These are phyloP conservation scores for Populus deltoides DNA, from an alignment of 345 rosid species.

Conservation along the genomic window DNA sequence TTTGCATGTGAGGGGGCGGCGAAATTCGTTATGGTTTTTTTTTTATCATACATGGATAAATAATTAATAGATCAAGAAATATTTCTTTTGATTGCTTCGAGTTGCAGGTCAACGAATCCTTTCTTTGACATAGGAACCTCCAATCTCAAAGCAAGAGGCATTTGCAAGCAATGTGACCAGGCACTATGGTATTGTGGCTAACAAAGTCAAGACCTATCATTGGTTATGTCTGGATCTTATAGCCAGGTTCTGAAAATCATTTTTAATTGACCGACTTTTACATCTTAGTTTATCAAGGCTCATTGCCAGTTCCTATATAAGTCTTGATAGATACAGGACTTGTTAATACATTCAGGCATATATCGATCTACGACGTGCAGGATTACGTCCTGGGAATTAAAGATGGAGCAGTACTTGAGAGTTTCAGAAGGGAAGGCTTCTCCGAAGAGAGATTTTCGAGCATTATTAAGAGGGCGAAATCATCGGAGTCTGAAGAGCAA, in stretches of 20 bases:
- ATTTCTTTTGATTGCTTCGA: not conserved
- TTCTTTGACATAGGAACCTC: not conserved
- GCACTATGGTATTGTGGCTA: not conserved
- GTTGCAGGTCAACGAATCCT: not conserved
- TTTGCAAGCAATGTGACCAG: not conserved
- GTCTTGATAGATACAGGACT: not conserved
- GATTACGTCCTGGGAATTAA: not conserved
- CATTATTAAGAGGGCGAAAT: conserved; percentile 6
- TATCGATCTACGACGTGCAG: not conserved
- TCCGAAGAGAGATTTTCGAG: conserved; percentile 27
- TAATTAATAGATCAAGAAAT: not conserved
- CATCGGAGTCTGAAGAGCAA: conserved; percentile 26
- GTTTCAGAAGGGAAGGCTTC: conserved; percentile 28
- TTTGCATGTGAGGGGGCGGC: conserved; percentile 32
- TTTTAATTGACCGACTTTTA: too few relatives aligned
- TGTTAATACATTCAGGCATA: not conserved
- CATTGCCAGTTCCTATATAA: conserved; percentile 1
- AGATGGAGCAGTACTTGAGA: not conserved
- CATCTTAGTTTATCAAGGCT: not conserved
- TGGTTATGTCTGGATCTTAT: not conserved
- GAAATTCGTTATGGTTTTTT: not conserved
- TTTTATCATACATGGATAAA: not conserved
- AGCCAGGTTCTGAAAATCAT: too few relatives aligned
- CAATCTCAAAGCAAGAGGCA: not conserved
- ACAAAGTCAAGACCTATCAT: not conserved